Evolutionary conservation across 129 eudicot species (phyloP).

Genomic region (Arctium minus): DNA sequence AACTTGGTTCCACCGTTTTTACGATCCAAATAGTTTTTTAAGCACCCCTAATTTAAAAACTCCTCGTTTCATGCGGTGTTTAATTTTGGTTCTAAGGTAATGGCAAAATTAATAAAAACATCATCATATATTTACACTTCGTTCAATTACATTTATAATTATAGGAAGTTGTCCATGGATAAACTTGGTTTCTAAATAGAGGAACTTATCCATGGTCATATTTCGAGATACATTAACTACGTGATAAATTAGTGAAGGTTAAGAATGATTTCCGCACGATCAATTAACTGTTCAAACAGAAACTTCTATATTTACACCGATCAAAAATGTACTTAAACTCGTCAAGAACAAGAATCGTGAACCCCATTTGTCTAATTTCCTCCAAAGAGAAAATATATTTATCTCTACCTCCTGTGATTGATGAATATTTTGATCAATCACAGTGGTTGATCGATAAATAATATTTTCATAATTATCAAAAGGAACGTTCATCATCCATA

Average conservation of each 20-base stretch:
- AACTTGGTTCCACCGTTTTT: too few relatives aligned
- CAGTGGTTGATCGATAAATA: conserved; percentile 33
- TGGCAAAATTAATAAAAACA: too few relatives aligned
- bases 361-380: conserved; percentile 20
- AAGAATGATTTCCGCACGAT: conserved; percentile 3
- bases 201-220: conserved; percentile 1
- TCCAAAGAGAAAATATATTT: conserved; percentile 34
- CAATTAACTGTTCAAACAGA: background rate
- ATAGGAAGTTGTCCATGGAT: background rate
- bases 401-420: conserved; percentile 40
- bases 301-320: conserved; percentile 1
- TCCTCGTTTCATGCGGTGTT: too few relatives aligned
- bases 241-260: background rate
- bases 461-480: conserved; percentile 21
- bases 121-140: background rate
- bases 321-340: conserved; percentile 4
- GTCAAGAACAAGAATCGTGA: conserved; percentile 10
- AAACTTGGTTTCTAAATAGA: background rate
- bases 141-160: too few relatives aligned
- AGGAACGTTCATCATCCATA: background rate
- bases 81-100: too few relatives aligned
- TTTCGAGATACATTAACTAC: background rate
- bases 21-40: too few relatives aligned
- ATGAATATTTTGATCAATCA: conserved; percentile 27
- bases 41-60: too few relatives aligned